phyloP scores from a whole-genome alignment of 2,329 filamentous ascomycete genomes.

The Fusarium subtropicale region DNA sequence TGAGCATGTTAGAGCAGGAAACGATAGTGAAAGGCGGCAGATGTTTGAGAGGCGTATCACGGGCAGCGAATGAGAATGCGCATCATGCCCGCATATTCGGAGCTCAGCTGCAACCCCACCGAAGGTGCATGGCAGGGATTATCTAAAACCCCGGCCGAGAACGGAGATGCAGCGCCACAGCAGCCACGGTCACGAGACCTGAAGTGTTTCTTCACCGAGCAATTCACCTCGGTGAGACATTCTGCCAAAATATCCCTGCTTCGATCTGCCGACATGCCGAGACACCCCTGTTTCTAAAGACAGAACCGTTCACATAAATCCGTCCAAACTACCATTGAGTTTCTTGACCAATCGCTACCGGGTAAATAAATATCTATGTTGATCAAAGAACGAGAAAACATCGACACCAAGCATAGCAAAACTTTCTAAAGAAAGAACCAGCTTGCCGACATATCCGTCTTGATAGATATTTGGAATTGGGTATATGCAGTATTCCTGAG shows the following conservation, averaged over 20 bases:
- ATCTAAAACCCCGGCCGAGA: conserved; percentile 23
- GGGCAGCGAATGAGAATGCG: conserved; percentile 35
- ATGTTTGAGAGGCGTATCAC: conserved; percentile 16
- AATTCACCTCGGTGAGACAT: conserved; percentile 29
- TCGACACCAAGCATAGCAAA: neutral
- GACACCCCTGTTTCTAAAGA: conserved; percentile 19
- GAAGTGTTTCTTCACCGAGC: neutral
- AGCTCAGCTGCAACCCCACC: conserved; percentile 21
- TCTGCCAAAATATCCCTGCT: conserved; percentile 8
- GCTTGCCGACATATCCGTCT: conserved; percentile 21
- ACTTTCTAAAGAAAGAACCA: neutral
- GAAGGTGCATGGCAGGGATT: conserved; percentile 22
- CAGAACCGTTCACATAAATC: conserved; percentile 13
- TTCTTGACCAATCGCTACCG: conserved; percentile 14
- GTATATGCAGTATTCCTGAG: neutral
- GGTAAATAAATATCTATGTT: neutral
- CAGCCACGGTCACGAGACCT: conserved; percentile 22
- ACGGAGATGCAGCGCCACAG: conserved; percentile 19
- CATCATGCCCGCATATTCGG: conserved; percentile 11
- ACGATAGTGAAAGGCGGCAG: conserved; percentile 7
- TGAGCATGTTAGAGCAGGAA: conserved; percentile 46
- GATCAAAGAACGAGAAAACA: neutral
- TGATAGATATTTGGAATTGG: neutral
- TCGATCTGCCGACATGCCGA: conserved; percentile 33
- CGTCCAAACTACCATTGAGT: conserved; percentile 6